Evolutionary conservation across 2,329 filamentous ascomycete species (phyloP).

Genomic region (Pseudonectria foliicola): DNA sequence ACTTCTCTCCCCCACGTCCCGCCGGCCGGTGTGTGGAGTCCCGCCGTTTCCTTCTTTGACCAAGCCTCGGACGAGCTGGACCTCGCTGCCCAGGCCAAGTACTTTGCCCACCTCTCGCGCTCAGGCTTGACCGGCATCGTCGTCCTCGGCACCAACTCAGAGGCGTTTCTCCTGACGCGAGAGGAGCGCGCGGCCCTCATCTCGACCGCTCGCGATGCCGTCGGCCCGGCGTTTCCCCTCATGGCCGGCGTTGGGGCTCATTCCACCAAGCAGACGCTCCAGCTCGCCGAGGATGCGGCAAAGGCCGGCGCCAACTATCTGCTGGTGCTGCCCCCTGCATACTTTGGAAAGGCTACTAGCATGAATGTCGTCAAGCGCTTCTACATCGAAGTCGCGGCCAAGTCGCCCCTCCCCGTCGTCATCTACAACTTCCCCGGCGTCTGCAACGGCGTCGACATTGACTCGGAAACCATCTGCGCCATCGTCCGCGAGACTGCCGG

Average conservation of each 20-base stretch:
- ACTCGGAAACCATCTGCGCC: constrained; percentile 49
- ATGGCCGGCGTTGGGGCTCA: constrained; percentile 64
- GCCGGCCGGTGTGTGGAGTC: constrained; percentile 39
- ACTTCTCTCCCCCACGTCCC: constrained; percentile 16
- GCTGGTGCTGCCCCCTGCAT: constrained; percentile 55
- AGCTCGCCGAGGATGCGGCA: constrained; percentile 51
- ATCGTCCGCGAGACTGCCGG: constrained; percentile 18
- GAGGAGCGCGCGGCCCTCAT: constrained; percentile 53
- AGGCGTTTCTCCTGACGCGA: constrained; percentile 51
- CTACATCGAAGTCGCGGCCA: constrained; percentile 49
- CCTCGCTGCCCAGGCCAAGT: constrained; percentile 39
- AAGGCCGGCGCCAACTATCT: constrained; percentile 55
- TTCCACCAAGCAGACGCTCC: constrained; percentile 56
- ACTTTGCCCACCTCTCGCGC: constrained; percentile 43
- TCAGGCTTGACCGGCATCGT: constrained; percentile 45
- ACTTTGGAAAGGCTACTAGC: constrained; percentile 58
- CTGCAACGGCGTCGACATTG: constrained; percentile 61
- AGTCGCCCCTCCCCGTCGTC: constrained; percentile 49
- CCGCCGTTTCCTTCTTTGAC: constrained; percentile 49
- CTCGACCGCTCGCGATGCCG: constrained; percentile 58
- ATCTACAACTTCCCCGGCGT: constrained; percentile 65
- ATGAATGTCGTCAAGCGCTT: constrained; percentile 51
- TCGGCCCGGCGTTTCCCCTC: constrained; percentile 81
- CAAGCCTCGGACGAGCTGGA: constrained; percentile 40
- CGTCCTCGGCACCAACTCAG: constrained; percentile 48